phyloP scores from a whole-genome alignment of 352 stramenopile genomes.

The Phytophthora chlamydospora region DNA sequence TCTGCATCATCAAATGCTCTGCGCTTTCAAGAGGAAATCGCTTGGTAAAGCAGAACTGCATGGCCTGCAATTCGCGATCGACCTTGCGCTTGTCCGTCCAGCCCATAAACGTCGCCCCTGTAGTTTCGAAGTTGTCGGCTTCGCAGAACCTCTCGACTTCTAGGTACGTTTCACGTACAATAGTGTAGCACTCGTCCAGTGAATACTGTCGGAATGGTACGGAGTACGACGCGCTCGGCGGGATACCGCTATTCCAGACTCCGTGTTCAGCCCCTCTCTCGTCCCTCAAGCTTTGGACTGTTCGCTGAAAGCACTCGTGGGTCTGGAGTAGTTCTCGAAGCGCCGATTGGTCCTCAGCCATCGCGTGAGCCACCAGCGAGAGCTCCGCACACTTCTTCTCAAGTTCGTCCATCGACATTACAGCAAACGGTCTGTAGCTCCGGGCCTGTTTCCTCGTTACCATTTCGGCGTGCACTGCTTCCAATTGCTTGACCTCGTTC shows the following conservation, averaged over 20 bases:
- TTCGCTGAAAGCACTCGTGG: conserved; percentile 32
- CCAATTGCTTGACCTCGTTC: conserved; percentile 54
- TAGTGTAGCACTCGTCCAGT: conserved; percentile 33
- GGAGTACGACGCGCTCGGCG: conserved; percentile 39
- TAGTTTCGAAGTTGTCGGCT: conserved; percentile 26
- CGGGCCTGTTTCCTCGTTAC: conserved; percentile 18
- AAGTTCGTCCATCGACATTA: neutral
- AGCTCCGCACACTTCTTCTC: conserved; percentile 39
- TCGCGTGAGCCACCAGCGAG: conserved; percentile 36
- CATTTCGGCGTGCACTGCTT: conserved; percentile 46
- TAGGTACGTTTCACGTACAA: conserved; percentile 56
- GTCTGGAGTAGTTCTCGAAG: conserved; percentile 32
- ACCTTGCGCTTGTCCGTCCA: conserved; percentile 53
- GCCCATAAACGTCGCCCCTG: conserved; percentile 43
- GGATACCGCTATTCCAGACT: conserved; percentile 34
- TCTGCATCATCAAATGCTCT: conserved; percentile 37
- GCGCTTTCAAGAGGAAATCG: conserved; percentile 33
- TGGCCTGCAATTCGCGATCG: conserved; percentile 18
- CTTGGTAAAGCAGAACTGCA: conserved; percentile 49
- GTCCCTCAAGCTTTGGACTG: conserved; percentile 10
- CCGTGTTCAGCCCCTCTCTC: conserved; percentile 4
- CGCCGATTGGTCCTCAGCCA: conserved; percentile 46
- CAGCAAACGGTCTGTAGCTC: neutral
- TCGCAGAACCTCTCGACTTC: conserved; percentile 42
- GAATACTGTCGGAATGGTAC: conserved; percentile 31